Evolutionary conservation across 176 grass and related monocot genomes (phyloP), one percentile per base, ranked within the genome.

Genomic region (Oryza officinalis): DNA sequence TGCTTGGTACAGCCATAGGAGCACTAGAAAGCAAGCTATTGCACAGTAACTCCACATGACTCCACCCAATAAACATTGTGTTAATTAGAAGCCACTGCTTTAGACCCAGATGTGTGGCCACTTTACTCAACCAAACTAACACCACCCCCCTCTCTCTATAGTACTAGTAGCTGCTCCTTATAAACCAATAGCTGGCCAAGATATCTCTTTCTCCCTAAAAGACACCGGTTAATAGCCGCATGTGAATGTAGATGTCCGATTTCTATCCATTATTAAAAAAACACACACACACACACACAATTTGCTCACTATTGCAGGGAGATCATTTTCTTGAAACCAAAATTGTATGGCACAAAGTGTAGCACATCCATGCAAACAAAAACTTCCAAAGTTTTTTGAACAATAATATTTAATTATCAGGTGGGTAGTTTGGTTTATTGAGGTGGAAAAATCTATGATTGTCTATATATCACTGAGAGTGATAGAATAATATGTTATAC

Each of bases 121-220:
- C 68, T 86, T 83, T 79, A 83, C 67, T 47, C 67, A 73, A 52
- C 45, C 73, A 67, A 11, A 74, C 74, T 83, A 81, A 89, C 71
- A 89, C 65, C 77, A 23, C 22, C 74, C 38, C 60, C 10, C 26
- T 31, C 70, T 60, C 18, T 26, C 70, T 60, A 50, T 60, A 59
- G 66, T 72, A 27, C 54, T 10, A 65, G 30, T 65, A 30, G 71
- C 50, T 47, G 65, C 87, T 79, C 80, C 74, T 84, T 66, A 61
- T 61, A 61, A 61, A 61, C 74, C 43, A 54, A 10, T 69, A 72
- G 78, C 10, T 78, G 72, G 27, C 27, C 0, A 74, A 4, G 69
- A 41, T 22, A 28, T 23, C 30, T 76, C 63, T 6, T 72, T 27
- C 47, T 20, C 57, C 22, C 8, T 38, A 38, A 38, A 37, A 38